These are phyloP conservation scores for Pinus albicaulis DNA, from an alignment of 75 land plant genomes.

Conservation along the genomic window DNA sequence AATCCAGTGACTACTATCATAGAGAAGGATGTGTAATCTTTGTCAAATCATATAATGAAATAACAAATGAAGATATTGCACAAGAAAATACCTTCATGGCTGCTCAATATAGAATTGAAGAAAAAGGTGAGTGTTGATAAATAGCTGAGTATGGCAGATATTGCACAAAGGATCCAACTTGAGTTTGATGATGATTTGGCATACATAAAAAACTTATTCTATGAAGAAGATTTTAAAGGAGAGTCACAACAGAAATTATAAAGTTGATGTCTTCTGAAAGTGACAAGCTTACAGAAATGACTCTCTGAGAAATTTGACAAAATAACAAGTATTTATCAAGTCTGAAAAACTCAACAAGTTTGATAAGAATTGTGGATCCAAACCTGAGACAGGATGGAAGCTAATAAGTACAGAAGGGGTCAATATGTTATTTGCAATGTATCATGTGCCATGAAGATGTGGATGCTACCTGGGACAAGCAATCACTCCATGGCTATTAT, in stretches of 20 bases:
- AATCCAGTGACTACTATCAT: constrained; percentile 58
- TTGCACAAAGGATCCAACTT: constrained; percentile 37
- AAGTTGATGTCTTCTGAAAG: constrained; percentile 47
- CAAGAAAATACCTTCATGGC: constrained; percentile 56
- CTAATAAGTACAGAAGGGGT: constrained; percentile 63
- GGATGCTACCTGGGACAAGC: constrained; percentile 47
- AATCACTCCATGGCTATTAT: constrained; percentile 53
- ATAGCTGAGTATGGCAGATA: constrained; percentile 52
- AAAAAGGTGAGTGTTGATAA: constrained; percentile 64
- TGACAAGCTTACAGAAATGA: constrained; percentile 51
- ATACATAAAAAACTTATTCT: too few species aligned
- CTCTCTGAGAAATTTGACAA: constrained; percentile 42
- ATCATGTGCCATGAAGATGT: constrained; percentile 50
- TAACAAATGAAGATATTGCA: constrained; percentile 36
- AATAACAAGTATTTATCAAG: constrained; percentile 49
- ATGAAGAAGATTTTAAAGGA: constrained; percentile 93
- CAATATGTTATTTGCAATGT: constrained; percentile 41
- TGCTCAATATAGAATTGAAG: constrained; percentile 48
- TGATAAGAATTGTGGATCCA: constrained; percentile 18
- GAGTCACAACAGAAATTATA: constrained; percentile 60
- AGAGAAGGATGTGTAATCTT: constrained; percentile 47
- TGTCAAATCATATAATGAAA: constrained; percentile 37
- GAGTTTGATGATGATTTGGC: constrained; percentile 55
- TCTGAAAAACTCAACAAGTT: constrained; percentile 15
- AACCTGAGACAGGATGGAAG: constrained; percentile 50